Conservation (phyloP, 1,284 basidiomycete species). For the Cryptococcus sp. region DNA sequence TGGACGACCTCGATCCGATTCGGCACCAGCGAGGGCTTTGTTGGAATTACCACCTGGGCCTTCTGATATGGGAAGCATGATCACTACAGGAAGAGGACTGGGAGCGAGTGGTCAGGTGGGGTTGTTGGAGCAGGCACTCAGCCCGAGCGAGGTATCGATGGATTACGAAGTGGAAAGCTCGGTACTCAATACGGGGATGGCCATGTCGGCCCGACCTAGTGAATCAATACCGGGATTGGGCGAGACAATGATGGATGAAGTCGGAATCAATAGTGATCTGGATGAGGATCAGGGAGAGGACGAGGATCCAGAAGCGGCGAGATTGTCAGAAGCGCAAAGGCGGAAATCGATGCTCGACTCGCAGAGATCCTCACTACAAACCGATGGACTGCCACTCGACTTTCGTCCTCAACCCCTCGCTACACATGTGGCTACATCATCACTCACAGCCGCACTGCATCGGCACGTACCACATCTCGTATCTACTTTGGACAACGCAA, state of each 20-base stretch:
- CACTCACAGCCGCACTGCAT: slow-evolving; percentile 35
- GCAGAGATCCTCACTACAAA: neutral
- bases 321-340: slow-evolving; percentile 1
- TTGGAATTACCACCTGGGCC: slow-evolving; percentile 5
- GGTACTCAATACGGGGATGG: slow-evolving; percentile 44
- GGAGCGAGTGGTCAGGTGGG: slow-evolving; percentile 13
- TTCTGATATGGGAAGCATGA: slow-evolving; percentile 14
- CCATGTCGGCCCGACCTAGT: slow-evolving; percentile 8
- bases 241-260: slow-evolving; percentile 12
- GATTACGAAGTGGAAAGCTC: slow-evolving; percentile 14
- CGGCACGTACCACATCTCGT: slow-evolving; percentile 38
- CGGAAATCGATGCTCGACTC: neutral
- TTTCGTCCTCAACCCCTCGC: slow-evolving; percentile 6
- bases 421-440: slow-evolving; percentile 13
- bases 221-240: slow-evolving; percentile 48
- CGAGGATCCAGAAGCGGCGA: slow-evolving; percentile 22
- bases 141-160: slow-evolving; percentile 20
- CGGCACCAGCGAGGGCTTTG: slow-evolving; percentile 31
- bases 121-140: slow-evolving; percentile 19
- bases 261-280: slow-evolving; percentile 15
- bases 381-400: slow-evolving; percentile 22
- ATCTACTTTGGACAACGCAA: slow-evolving; percentile 13
- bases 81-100: slow-evolving; percentile 23
- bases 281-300: slow-evolving; percentile 34
- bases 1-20: slow-evolving; percentile 34